Conservation (phyloP, 129 eudicot genomes). For the Mikania micrantha region DNA sequence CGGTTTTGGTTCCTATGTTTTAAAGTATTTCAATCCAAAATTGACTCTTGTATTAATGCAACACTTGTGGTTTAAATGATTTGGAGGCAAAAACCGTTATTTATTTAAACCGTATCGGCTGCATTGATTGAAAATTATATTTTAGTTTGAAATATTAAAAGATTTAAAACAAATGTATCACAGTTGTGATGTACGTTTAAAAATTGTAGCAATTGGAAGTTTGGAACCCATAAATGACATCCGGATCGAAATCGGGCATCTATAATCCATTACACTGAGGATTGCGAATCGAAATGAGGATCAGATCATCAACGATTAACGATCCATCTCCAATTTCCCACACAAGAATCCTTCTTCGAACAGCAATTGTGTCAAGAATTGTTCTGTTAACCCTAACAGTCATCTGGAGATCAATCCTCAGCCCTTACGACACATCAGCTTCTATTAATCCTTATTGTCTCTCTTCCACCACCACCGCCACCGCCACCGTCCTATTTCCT, state of each 20-base stretch:
- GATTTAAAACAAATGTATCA: too few relatives aligned
- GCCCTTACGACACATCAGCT: constrained; percentile 86
- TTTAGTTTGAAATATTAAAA: too few relatives aligned
- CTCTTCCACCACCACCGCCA: constrained; percentile 18
- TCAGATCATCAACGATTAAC: constrained; percentile 10
- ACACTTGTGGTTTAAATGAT: too few relatives aligned
- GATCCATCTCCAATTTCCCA: constrained; percentile 5
- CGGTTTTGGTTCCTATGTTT: too few relatives aligned
- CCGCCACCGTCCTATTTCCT: constrained; percentile 38
- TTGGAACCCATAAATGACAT: neutral
- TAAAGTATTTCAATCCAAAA: too few relatives aligned
- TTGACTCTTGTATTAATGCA: too few relatives aligned
- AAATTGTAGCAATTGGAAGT: too few relatives aligned
- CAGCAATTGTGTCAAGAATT: constrained; percentile 58
- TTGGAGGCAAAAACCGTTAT: too few relatives aligned
- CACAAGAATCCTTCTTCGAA: constrained; percentile 30
- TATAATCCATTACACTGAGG: neutral
- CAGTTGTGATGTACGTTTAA: too few relatives aligned
- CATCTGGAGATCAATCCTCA: constrained; percentile 59
- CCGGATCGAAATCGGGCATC: neutral
- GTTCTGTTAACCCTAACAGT: constrained; percentile 38
- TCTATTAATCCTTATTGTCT: constrained; percentile 67
- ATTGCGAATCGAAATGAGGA: neutral
- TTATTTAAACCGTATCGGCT: too few relatives aligned
- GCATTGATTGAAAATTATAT: too few relatives aligned